Conservation (phyloP, 331 rosid species). For the Quercus phellos region DNA sequence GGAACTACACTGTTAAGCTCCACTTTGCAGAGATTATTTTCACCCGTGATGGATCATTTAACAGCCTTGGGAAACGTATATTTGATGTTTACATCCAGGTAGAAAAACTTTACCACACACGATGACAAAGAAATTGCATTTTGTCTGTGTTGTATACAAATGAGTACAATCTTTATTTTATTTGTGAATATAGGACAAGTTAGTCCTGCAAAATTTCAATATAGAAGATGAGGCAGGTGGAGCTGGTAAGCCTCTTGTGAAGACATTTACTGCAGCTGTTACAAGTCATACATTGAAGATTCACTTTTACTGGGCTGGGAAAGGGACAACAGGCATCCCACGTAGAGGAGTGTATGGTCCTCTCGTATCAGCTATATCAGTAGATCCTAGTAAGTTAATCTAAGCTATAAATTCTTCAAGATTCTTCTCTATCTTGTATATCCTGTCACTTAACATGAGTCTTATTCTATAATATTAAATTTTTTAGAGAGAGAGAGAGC, state of each 20-base stretch:
- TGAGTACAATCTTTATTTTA: constrained; percentile 25
- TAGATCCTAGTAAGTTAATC: constrained; percentile 72
- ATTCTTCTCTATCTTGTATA: neutral
- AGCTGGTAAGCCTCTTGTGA: constrained; percentile 51
- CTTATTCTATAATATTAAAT: neutral
- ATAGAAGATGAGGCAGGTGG: constrained; percentile 76
- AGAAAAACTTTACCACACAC: neutral
- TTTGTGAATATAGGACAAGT: constrained; percentile 48
- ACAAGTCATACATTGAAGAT: constrained; percentile 61
- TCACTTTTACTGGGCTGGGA: constrained; percentile 89
- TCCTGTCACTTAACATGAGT: neutral
- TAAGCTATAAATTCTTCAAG: neutral
- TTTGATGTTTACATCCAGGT: constrained; percentile 92
- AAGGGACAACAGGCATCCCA: constrained; percentile 96
- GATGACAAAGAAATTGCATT: constrained; percentile 1
- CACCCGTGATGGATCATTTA: constrained; percentile 49
- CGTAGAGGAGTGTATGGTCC: constrained; percentile 83
- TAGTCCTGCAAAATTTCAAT: constrained; percentile 73
- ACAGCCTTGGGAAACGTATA: constrained; percentile 63
- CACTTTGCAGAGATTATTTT: constrained; percentile 88
- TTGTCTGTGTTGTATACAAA: constrained; percentile 11
- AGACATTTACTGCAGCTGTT: constrained; percentile 49
- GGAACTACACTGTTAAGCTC: constrained; percentile 69
- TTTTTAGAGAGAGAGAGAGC: neutral
- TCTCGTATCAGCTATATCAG: constrained; percentile 79